Base-by-base conservation (phyloP, 2,329 filamentous ascomycete species). In the Venturia aucupariae region DNA sequence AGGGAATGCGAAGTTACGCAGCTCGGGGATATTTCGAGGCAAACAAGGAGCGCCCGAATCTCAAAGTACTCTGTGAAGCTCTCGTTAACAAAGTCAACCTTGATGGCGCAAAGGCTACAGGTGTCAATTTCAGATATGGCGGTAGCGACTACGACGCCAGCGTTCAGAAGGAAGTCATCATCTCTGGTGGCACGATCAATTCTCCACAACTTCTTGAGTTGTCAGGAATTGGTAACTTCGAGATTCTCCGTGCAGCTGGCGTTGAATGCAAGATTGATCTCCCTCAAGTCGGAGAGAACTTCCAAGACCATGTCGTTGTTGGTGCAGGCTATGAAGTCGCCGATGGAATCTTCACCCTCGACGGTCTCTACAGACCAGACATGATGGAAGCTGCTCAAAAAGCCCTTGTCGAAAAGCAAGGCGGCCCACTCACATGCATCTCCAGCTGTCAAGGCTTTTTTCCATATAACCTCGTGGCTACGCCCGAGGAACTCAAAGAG, bases 61-160 rank as follows among this genome's bases (percentile, higher is more conserved):
- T 84, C 2, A 71, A 74, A n/a, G 70, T 83, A 1, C 69, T 83
- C 5, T 79, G 78, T 1, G 75, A 81, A 46, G 78, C 80, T 3
- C 68, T 77, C 39, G 79, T 81, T 22, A 66, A 77, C 59, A 71
- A 81, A 65, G 71, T 86, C 66, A 67, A 81, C 44, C 69, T 82
- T 39, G 72, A 80, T 35, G 77, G 74, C 17, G 74, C 72, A 10
- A 72, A 60, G 27, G 73, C 41, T 48, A 44, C 30, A 24, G 64
- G 64, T 24, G 60, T 65, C 30, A 60, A 65, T 22, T 39, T 62
- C 41, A 41, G 27, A 4, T 30, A 48, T 17, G 59, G 10, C 19
- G 38, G 39, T 24, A 30, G 19, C 7, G n/a, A 3, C 22, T 48
- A 44, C 42, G 30, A 32, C n/a, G 7, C 35, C 2, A 48, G 24